A percentile compares a stretch with the other conserved stretches of the same genome.
These are phyloP conservation scores for Conringia planisiliqua DNA, from an alignment of 345 rosid genomes.

Conservation along the genomic window DNA sequence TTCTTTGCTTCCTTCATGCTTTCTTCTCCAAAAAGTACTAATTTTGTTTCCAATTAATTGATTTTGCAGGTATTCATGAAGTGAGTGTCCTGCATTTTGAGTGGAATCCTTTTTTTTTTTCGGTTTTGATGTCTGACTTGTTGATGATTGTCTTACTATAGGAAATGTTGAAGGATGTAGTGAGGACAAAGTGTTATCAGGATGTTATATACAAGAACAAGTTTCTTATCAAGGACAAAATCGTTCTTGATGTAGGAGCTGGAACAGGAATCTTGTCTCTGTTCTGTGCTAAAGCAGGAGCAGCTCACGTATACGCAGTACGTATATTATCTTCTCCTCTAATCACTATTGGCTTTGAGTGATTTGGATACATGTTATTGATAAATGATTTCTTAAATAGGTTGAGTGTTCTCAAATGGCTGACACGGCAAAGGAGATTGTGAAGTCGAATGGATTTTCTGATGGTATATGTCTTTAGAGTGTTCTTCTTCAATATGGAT, in stretches of 20 bases:
- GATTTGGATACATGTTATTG: not conserved
- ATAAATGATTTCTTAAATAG: conserved; percentile 32
- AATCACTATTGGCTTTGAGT: not conserved
- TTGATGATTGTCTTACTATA: conserved; percentile 17
- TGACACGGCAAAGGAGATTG: conserved; percentile 83
- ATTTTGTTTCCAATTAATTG: not conserved
- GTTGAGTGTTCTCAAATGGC: conserved; percentile 95
- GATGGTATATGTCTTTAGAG: conserved; percentile 41
- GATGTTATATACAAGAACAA: conserved; percentile 87
- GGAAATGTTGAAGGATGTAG: conserved; percentile 96
- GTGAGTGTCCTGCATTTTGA: conserved; percentile 54
- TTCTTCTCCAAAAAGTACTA: not conserved
- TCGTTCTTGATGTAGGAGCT: conserved; percentile 93
- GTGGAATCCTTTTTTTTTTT: not conserved
- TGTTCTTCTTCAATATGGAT: not conserved
- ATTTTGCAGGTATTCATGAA: conserved; percentile 91
- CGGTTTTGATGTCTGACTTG: not conserved
- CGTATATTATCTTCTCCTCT: conserved; percentile 12
- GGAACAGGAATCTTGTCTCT: conserved; percentile 95
- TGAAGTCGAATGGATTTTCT: conserved; percentile 69
- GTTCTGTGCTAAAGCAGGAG: conserved; percentile 95
- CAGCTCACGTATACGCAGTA: conserved; percentile 87
- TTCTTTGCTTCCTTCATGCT: not conserved
- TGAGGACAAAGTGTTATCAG: conserved; percentile 88
- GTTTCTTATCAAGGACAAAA: conserved; percentile 78